A percentile compares a stretch with the other conserved stretches of the same genome.
Evolutionary conservation across 2,329 filamentous ascomycete species (phyloP).

Genomic region (Aspergillaceae sp.): DNA sequence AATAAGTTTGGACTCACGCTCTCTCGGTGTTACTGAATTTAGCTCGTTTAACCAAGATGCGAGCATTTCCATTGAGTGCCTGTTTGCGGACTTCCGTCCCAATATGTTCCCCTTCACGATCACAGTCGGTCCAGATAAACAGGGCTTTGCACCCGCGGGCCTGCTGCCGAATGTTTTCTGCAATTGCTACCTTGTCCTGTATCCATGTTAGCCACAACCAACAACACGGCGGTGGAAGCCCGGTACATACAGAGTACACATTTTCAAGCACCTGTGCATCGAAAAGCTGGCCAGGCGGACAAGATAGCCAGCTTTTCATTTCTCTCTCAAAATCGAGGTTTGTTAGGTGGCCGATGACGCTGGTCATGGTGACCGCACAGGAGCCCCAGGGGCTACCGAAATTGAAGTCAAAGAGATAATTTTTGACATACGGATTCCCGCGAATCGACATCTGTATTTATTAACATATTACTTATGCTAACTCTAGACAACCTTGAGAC

Average conservation of each 20-base stretch:
- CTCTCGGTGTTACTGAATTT: conserved; percentile 93
- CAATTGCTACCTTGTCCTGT: conserved; percentile 70
- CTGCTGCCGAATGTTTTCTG: conserved; percentile 73
- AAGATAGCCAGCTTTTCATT: conserved; percentile 72
- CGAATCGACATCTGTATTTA: conserved; percentile 54
- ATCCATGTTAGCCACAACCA: conserved; percentile 8
- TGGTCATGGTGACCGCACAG: conserved; percentile 87
- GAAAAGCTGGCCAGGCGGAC: conserved; percentile 71
- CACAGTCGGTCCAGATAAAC: conserved; percentile 98
- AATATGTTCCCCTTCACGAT: conserved; percentile 95
- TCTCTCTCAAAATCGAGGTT: conserved; percentile 64
- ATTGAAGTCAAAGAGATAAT: conserved; percentile 84
- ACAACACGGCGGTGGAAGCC: neutral
- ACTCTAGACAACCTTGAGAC: conserved; percentile 21
- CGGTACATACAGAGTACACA: conserved; percentile 53
- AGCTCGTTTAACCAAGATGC: conserved; percentile 73
- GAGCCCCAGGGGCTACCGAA: conserved; percentile 73
- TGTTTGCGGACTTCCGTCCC: conserved; percentile 81
- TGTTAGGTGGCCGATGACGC: conserved; percentile 80
- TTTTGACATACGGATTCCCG: conserved; percentile 74
- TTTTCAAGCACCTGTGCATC: conserved; percentile 64
- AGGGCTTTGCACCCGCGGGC: conserved; percentile 64
- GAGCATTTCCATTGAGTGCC: conserved; percentile 63
- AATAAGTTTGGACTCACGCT: conserved; percentile 49
- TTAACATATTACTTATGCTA: conserved; percentile 8